These are phyloP conservation scores for Suillus fuscotomentosus DNA, from an alignment of 768 basidiomycete genomes.

Conservation along the genomic window DNA sequence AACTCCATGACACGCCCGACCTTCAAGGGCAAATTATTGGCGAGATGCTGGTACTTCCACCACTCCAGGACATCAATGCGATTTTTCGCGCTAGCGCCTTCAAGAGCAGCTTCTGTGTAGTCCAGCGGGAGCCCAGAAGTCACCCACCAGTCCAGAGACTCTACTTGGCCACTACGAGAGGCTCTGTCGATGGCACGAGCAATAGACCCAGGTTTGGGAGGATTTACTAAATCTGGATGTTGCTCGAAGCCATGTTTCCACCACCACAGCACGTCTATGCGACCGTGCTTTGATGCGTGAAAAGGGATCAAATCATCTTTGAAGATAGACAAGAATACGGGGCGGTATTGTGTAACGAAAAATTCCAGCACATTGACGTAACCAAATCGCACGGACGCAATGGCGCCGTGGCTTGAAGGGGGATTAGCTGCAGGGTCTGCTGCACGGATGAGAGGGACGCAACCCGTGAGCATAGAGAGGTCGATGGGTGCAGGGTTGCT, in stretches of 20 bases:
- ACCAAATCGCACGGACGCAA: constrained; percentile 66
- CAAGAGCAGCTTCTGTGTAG: constrained; percentile 79
- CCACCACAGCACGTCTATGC: constrained; percentile 74
- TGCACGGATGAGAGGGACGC: constrained; percentile 57
- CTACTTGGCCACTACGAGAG: constrained; percentile 71
- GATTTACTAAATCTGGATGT: constrained; percentile 56
- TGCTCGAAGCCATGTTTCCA: constrained; percentile 68
- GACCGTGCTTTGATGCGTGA: constrained; percentile 74
- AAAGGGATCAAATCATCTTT: constrained; percentile 70
- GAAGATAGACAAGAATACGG: constrained; percentile 64
- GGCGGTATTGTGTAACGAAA: constrained; percentile 62
- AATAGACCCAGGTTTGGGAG: constrained; percentile 53
- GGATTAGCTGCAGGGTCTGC: constrained; percentile 52
- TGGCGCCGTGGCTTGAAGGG: constrained; percentile 70
- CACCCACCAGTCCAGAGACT: constrained; percentile 82
- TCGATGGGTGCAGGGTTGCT: constrained; percentile 66
- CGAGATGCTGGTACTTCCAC: constrained; percentile 67
- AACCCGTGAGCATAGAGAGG: constrained; percentile 67
- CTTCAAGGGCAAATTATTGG: constrained; percentile 60
- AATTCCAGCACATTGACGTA: constrained; percentile 77
- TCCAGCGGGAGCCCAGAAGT: constrained; percentile 62
- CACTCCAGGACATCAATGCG: constrained; percentile 77
- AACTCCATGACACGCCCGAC: constrained; percentile 85
- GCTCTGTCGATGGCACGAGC: constrained; percentile 77
- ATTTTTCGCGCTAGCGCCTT: constrained; percentile 76